These are phyloP conservation scores for Fomes fomentarius DNA, from an alignment of 1,284 basidiomycete species.

Conservation along the genomic window DNA sequence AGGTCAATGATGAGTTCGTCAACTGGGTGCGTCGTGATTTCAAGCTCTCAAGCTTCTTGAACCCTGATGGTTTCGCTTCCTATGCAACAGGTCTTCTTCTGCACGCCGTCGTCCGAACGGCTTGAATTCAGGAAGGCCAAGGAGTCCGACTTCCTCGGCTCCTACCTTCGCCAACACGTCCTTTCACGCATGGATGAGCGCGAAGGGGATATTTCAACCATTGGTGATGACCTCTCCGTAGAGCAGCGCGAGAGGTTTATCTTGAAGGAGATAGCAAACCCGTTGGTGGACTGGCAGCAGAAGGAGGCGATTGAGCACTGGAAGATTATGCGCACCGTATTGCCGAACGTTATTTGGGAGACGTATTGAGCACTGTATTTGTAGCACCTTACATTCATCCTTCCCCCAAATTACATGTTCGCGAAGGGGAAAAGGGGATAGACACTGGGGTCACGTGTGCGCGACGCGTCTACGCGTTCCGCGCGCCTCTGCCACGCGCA, in stretches of 20 bases:
- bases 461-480: constrained; percentile 12
- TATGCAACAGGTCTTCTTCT: constrained; percentile 71
- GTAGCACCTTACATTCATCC: too few species aligned
- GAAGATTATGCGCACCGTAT: constrained; percentile 66
- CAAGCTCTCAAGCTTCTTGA: too few species aligned
- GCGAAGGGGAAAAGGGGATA: too few species aligned
- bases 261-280: constrained; percentile 63
- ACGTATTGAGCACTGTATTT: constrained; percentile 47
- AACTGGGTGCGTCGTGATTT: constrained; percentile 83
- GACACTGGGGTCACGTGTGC: constrained; percentile 7
- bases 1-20: constrained; percentile 59
- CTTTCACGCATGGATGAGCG: constrained; percentile 43
- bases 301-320: constrained; percentile 71
- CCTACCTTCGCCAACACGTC: constrained; percentile 62
- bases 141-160: constrained; percentile 64
- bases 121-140: constrained; percentile 66
- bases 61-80: background rate
- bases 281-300: constrained; percentile 62
- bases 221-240: constrained; percentile 41
- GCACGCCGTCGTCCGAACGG: constrained; percentile 59
- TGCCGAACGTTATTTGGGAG: constrained; percentile 65
- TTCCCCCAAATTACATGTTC: too few species aligned
- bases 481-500: constrained; percentile 2
- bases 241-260: constrained; percentile 49
- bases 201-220: constrained; percentile 55